A percentile compares a stretch with the other conserved stretches of the same genome.
phyloP scores from a whole-genome alignment of 192 early-diverging fungal species.

The Gaertneriomyces semiglobifer region DNA sequence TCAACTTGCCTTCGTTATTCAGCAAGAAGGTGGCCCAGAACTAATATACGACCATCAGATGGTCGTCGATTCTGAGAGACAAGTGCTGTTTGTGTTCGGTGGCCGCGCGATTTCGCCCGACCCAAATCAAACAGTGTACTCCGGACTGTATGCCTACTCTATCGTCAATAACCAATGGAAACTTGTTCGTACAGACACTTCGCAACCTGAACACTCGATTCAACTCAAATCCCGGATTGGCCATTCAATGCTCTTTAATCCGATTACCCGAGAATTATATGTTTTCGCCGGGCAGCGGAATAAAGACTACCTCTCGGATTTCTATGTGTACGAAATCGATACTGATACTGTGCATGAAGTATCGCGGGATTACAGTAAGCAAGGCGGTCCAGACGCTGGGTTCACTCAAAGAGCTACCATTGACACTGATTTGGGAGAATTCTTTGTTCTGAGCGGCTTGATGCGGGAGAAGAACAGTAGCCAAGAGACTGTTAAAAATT shows the following conservation, averaged over 20 bases:
- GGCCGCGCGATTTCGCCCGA: slow-evolving; percentile 68
- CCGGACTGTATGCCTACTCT: slow-evolving; percentile 83
- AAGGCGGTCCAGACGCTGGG: slow-evolving; percentile 73
- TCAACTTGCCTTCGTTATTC: slow-evolving; percentile 2
- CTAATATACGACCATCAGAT: slow-evolving; percentile 94
- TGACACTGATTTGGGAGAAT: slow-evolving; percentile 70
- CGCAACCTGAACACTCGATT: slow-evolving; percentile 44
- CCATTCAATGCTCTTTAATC: slow-evolving; percentile 86
- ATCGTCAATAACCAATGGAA: slow-evolving; percentile 69
- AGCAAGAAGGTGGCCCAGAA: slow-evolving; percentile 78
- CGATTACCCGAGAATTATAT: slow-evolving; percentile 67
- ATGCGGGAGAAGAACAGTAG: slow-evolving; percentile 56
- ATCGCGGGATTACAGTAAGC: slow-evolving; percentile 68
- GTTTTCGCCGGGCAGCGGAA: slow-evolving; percentile 88
- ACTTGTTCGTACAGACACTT: slow-evolving; percentile 63
- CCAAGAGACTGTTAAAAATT: slow-evolving; percentile 65
- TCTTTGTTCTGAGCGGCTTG: slow-evolving; percentile 79
- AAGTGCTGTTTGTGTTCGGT: slow-evolving; percentile 86
- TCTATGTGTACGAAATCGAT: slow-evolving; percentile 81
- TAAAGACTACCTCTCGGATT: slow-evolving; percentile 73
- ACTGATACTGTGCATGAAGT: slow-evolving; percentile 74
- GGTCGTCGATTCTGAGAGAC: slow-evolving; percentile 70
- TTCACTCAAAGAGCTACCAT: slow-evolving; percentile 84
- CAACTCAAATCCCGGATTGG: slow-evolving; percentile 83
- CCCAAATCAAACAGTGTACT: slow-evolving; percentile 67